Percentiles rank a stretch among this genome's conserved stretches.
These are phyloP conservation scores for Boletus coccyginus DNA, from an alignment of 768 basidiomycete genomes.

Conservation along the genomic window DNA sequence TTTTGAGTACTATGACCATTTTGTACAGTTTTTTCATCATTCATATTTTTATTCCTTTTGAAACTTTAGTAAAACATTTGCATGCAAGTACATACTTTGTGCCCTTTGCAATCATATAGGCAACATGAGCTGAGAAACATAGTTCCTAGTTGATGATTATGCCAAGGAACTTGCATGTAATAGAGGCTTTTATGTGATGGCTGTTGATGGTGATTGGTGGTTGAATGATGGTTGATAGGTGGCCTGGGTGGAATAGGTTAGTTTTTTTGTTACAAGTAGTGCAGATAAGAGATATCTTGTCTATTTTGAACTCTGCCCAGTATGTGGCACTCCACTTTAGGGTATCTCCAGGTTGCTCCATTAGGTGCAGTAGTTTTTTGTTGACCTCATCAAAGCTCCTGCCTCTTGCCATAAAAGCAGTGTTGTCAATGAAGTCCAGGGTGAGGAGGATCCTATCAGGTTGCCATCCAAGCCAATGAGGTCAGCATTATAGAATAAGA, in stretches of 20 bases:
- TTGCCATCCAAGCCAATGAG: constrained; percentile 5
- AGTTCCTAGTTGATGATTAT: neutral
- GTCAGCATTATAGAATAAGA: constrained; percentile 30
- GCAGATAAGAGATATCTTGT: too few relatives aligned
- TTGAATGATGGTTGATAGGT: too few relatives aligned
- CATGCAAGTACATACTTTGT: neutral
- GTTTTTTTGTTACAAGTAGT: too few relatives aligned
- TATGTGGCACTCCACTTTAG: too few relatives aligned
- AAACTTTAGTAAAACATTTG: neutral
- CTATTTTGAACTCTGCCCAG: too few relatives aligned
- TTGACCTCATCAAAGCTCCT: neutral
- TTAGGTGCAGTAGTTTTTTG: neutral
- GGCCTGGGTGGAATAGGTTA: too few relatives aligned
- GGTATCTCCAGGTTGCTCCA: neutral
- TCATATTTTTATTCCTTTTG: neutral
- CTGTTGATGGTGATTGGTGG: neutral
- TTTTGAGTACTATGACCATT: neutral
- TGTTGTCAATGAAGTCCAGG: neutral
- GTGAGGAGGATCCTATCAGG: neutral
- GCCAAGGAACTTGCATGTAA: neutral
- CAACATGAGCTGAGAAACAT: neutral
- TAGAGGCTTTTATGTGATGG: neutral
- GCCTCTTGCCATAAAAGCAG: neutral
- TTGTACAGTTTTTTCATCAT: neutral
- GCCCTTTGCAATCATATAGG: neutral